These are phyloP conservation scores for Sclerotinia minor DNA, from an alignment of 2,329 filamentous ascomycete species.

Conservation along the genomic window DNA sequence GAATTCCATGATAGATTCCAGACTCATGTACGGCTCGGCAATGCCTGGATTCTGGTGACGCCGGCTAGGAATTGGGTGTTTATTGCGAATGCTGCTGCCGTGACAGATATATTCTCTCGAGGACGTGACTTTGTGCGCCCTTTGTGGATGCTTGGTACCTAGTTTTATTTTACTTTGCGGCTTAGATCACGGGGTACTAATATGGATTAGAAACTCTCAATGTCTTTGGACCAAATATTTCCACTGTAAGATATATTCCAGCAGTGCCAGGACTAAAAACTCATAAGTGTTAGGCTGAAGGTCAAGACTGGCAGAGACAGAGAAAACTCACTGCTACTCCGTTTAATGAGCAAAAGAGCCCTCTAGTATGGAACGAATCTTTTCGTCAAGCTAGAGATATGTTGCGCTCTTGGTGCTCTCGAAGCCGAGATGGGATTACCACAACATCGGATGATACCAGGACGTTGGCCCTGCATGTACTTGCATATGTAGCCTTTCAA, in stretches of 20 bases:
- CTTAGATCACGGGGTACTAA: background rate
- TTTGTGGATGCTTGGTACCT: slow-evolving; percentile 16
- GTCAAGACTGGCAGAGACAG: slow-evolving; percentile 46
- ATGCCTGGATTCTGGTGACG: slow-evolving; percentile 15
- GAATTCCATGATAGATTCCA: slow-evolving; percentile 17
- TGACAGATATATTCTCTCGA: slow-evolving; percentile 13
- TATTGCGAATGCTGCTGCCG: slow-evolving; percentile 11
- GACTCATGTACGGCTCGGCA: slow-evolving; percentile 9
- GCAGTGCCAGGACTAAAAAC: background rate
- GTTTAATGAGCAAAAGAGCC: slow-evolving; percentile 48
- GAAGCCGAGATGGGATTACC: background rate
- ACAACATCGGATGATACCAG: slow-evolving; percentile 4
- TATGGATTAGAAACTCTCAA: background rate
- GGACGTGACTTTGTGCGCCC: slow-evolving; percentile 3
- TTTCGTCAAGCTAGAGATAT: slow-evolving; percentile 37
- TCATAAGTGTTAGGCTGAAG: slow-evolving; percentile 16
- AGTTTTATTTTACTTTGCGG: background rate
- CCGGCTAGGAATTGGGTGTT: slow-evolving; percentile 13
- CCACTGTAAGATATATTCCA: slow-evolving; percentile 11
- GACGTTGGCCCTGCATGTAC: slow-evolving; percentile 26
- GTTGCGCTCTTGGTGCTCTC: slow-evolving; percentile 19
- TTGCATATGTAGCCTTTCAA: slow-evolving; percentile 21
- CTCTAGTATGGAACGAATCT: slow-evolving; percentile 45
- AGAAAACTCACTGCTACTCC: slow-evolving; percentile 44
- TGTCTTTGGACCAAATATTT: slow-evolving; percentile 17